Evolutionary conservation across 1,284 basidiomycete genomes (phyloP).

Genomic region (Puccinia hordei): DNA sequence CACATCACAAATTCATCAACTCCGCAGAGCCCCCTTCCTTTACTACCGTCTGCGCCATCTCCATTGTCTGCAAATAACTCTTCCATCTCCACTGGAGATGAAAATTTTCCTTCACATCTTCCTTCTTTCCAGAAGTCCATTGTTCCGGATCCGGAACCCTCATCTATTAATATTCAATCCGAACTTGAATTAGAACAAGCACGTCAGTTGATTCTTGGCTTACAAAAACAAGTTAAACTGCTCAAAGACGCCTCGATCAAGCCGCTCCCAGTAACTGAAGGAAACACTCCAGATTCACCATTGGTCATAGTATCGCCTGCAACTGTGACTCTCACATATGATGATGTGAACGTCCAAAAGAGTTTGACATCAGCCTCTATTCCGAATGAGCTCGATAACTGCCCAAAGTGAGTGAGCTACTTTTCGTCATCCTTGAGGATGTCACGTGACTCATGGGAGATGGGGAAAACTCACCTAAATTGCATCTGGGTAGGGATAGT

Average conservation of each 20-base stretch:
- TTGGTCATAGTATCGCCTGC: background rate
- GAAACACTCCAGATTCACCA: background rate
- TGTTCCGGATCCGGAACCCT: background rate
- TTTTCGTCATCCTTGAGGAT: background rate
- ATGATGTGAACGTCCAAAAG: background rate
- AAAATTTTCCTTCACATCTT: background rate
- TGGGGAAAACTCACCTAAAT: background rate
- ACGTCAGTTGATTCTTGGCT: conserved; percentile 2
- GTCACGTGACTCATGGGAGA: background rate
- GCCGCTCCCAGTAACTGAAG: background rate
- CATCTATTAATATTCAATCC: background rate
- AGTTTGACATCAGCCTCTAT: background rate
- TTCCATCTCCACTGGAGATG: background rate
- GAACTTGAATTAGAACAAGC: conserved; percentile 4
- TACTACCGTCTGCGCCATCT: background rate
- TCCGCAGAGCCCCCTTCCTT: background rate
- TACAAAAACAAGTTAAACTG: conserved; percentile 14
- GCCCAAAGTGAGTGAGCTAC: background rate
- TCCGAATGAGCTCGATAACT: background rate
- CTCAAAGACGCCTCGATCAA: background rate
- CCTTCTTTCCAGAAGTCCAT: background rate
- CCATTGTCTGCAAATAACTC: too few relatives aligned
- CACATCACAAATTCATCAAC: background rate
- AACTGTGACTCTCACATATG: too few relatives aligned
- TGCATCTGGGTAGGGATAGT: background rate